phyloP scores from a whole-genome alignment of 768 basidiomycete genomes.

The Phylloporus sp. region DNA sequence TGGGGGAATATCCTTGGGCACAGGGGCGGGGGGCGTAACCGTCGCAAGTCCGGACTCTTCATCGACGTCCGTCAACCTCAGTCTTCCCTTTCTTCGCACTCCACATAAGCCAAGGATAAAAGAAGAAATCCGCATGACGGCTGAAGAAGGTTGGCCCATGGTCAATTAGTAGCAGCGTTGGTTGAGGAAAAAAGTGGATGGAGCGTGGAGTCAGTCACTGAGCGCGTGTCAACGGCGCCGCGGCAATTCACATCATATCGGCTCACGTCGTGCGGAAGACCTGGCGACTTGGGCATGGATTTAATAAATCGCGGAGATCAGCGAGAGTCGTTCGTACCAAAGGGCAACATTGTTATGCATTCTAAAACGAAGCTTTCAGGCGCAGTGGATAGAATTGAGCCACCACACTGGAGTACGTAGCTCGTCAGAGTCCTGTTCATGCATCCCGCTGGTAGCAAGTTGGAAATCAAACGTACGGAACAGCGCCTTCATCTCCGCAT shows the following conservation, averaged over 20 bases:
- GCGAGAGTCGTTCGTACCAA: not conserved
- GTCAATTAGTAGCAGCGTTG: slow-evolving; percentile 9
- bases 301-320: slow-evolving; percentile 3
- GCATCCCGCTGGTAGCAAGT: not conserved
- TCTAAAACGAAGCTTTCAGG: not conserved
- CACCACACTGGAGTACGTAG: not conserved
- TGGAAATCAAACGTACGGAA: not conserved
- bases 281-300: slow-evolving; percentile 3
- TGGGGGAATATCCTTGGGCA: not conserved
- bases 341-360: not conserved
- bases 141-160: slow-evolving; percentile 23
- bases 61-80: slow-evolving; percentile 17
- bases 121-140: not conserved
- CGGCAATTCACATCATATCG: not conserved
- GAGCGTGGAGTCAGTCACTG: not conserved
- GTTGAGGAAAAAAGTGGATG: slow-evolving; percentile 2
- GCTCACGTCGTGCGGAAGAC: slow-evolving; percentile 1
- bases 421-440: not conserved
- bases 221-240: slow-evolving; percentile 9
- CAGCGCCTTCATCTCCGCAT: not conserved
- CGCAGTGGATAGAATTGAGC: not conserved
- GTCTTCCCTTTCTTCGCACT: slow-evolving; percentile 1
- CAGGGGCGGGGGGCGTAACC: not conserved
- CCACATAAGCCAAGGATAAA: not conserved
- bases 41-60: slow-evolving; percentile 11